Base-by-base conservation (phyloP, 768 basidiomycete species). In the Omphalotus guepiniiformis region DNA sequence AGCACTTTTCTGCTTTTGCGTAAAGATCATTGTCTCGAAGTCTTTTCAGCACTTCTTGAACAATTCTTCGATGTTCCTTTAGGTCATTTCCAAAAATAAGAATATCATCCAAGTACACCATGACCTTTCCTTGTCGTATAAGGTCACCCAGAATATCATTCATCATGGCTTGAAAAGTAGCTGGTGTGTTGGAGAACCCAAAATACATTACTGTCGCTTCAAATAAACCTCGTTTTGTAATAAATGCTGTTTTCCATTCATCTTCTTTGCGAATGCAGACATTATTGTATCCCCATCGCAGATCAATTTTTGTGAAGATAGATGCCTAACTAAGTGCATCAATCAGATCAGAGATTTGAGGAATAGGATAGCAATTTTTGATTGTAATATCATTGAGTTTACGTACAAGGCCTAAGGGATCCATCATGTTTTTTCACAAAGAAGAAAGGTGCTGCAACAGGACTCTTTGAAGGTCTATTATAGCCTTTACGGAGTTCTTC, bases 151-250 rank as follows among this genome's bases (percentile, higher is more conserved):
- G 47, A 22, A 72, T 64, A 50, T 71, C 61, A 44, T 71, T 67
- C 23, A 71, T 53, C 2, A 72, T 57, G 0, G 64, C 39, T 6
- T 74, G 54, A 6, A 58, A 46, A 1, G 56, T 67, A 12, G 55
- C 49, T 6, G 59, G 56, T 21, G 71, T 56, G 38, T 73, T 70
- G 36, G 54, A 57, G 6, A 66, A 42, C 0, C 69, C 67, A 34
- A 68, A 71, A 43, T 64, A 72, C 70, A 76, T 75, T 3, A 76
- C 71, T 1, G 60, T 48, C 3, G 59, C 67, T 61, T 78, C 65
- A 42, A 65, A 75, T 1, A 66, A 52, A 1, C 73, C 71, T 19
- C 53, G 53, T 15, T 66, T 60, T 0, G 63, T 69, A 1, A 38
- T 49, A 56, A 78, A 76, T 0, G 69, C 66, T 0, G 67, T 71